A percentile compares a stretch with the other conserved stretches of the same genome.
Evolutionary conservation across 768 basidiomycete species (phyloP).

Genomic region (Rhodotorula babjevae): DNA sequence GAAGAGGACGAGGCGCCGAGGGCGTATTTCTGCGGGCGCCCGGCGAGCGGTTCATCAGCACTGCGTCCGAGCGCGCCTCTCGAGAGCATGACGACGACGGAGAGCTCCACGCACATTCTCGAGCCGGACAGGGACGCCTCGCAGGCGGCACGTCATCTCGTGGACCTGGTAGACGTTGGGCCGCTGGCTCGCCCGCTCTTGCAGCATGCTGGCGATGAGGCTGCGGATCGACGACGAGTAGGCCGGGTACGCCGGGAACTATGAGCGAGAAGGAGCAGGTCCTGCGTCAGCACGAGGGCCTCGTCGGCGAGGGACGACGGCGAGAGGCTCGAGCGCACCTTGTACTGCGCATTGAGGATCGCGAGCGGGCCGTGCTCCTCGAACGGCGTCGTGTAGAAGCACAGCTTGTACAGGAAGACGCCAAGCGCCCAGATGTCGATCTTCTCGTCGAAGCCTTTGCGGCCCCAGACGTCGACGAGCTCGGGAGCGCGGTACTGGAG

Average conservation of each 20-base stretch:
- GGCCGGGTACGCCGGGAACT: conserved; percentile 34
- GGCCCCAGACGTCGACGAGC: conserved; percentile 86
- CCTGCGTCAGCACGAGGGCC: background rate
- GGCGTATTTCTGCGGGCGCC: conserved; percentile 31
- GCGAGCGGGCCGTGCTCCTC: conserved; percentile 96
- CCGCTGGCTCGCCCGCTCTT: conserved; percentile 78
- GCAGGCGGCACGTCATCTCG: conserved; percentile 71
- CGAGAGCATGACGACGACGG: background rate
- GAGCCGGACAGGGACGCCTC: conserved; percentile 57
- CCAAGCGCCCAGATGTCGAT: conserved; percentile 97
- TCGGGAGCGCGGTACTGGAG: conserved; percentile 98
- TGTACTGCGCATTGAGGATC: conserved; percentile 93
- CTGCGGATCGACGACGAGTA: conserved; percentile 43
- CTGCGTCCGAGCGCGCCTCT: too few relatives aligned
- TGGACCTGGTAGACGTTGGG: conserved; percentile 86
- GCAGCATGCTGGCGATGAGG: conserved; percentile 71
- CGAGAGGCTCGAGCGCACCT: conserved; percentile 54
- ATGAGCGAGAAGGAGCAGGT: background rate
- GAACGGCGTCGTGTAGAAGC: conserved; percentile 98
- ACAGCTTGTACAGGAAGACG: conserved; percentile 93
- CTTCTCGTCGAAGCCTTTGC: conserved; percentile 83
- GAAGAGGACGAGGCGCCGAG: background rate
- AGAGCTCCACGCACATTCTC: conserved; percentile 29
- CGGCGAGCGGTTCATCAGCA: too few relatives aligned
- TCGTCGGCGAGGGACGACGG: conserved; percentile 63